phyloP scores from a whole-genome alignment of 805 yeast genomes.

The Schwanniomyces occidentalis region DNA sequence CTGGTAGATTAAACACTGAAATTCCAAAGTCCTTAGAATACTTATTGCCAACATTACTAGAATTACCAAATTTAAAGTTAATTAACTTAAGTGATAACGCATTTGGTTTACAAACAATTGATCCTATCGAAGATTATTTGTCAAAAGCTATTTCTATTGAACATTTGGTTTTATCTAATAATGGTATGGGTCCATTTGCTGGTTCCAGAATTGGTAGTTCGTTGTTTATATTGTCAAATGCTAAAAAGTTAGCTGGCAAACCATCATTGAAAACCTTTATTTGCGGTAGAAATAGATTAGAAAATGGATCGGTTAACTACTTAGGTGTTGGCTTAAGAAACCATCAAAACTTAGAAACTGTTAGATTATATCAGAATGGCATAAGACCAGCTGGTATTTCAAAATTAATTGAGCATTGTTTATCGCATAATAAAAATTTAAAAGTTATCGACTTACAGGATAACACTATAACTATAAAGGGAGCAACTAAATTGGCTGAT shows the following conservation, averaged over 20 bases:
- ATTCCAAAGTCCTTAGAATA: conserved; percentile 80
- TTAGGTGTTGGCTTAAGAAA: conserved; percentile 83
- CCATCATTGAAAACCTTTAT: conserved; percentile 75
- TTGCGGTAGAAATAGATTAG: conserved; percentile 97
- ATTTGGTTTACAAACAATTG: conserved; percentile 92
- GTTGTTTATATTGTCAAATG: conserved; percentile 65
- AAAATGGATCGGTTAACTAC: conserved; percentile 87
- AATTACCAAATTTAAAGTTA: conserved; percentile 66
- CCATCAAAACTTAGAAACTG: conserved; percentile 69
- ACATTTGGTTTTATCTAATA: conserved; percentile 87
- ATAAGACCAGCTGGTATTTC: conserved; percentile 92
- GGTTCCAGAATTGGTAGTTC: conserved; percentile 94
- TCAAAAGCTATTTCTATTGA: conserved; percentile 74
- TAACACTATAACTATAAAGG: conserved; percentile 81
- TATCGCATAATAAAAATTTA: conserved; percentile 59
- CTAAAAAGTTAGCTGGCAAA: conserved; percentile 53
- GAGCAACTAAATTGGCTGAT: conserved; percentile 53
- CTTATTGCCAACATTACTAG: conserved; percentile 70
- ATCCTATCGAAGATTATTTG: conserved; percentile 78
- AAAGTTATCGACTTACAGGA: conserved; percentile 86
- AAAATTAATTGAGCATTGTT: conserved; percentile 70
- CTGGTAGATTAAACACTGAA: conserved; percentile 93
- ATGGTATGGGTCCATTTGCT: conserved; percentile 98
- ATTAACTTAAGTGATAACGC: conserved; percentile 93
- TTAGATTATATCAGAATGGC: conserved; percentile 92